Percentiles rank a stretch among this genome's conserved stretches.
Evolutionary conservation across 2,329 filamentous ascomycete species (phyloP).

Genomic region (Cytospora leucostoma): DNA sequence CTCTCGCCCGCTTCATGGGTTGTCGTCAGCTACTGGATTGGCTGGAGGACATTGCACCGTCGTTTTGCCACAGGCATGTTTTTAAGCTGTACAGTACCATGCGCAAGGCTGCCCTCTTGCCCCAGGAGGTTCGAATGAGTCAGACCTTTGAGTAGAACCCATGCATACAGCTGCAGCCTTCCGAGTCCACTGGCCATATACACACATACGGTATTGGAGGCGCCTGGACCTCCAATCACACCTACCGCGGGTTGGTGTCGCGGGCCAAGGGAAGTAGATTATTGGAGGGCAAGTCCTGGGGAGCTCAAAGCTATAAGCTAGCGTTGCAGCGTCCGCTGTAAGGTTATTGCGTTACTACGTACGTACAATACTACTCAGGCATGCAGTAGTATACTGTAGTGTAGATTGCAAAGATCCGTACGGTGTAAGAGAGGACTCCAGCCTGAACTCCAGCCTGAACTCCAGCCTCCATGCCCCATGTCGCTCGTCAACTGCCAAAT

Average conservation of each 20-base stretch:
- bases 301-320: background rate
- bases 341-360: conserved; percentile 5
- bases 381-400: background rate
- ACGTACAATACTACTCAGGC: background rate
- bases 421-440: background rate
- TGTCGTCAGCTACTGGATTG: too few species aligned
- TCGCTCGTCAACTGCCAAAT: too few species aligned
- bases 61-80: too few species aligned
- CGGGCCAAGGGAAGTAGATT: background rate
- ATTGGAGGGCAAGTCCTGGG: background rate
- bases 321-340: conserved; percentile 1
- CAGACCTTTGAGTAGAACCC: background rate
- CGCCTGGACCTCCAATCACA: background rate
- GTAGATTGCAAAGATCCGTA: background rate
- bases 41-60: too few species aligned
- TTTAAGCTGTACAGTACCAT: too few species aligned
- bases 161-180: background rate
- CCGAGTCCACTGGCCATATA: background rate
- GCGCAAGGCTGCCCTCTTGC: too few species aligned
- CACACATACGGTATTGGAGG: background rate
- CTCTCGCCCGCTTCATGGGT: too few species aligned
- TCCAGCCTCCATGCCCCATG: too few species aligned
- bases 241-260: background rate
- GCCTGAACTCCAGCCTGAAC: background rate
- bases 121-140: background rate